Percentiles rank a stretch among this genome's conserved stretches.
Conservation (phyloP, 1,284 basidiomycete species). For the Rhodofomes roseus region DNA sequence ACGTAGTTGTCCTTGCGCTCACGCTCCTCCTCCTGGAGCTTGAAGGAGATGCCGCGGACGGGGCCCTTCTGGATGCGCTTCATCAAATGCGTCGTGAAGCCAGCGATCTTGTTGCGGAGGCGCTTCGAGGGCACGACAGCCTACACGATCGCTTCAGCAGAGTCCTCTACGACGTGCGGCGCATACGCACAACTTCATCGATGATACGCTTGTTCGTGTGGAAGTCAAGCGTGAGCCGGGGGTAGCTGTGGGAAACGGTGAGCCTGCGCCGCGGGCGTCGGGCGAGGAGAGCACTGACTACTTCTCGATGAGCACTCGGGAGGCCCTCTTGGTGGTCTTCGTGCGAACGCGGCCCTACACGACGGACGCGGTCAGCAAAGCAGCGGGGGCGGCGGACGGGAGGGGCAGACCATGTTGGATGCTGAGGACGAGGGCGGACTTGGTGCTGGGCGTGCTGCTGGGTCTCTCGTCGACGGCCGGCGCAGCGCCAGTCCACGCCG, state of each 20-base stretch:
- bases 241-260: slow-evolving; percentile 59
- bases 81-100: slow-evolving; percentile 99
- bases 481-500: neutral
- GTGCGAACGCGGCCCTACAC: slow-evolving; percentile 97
- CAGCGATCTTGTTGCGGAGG: slow-evolving; percentile 99
- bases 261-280: neutral
- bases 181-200: slow-evolving; percentile 87
- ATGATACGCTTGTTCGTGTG: slow-evolving; percentile 99
- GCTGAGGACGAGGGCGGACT: neutral
- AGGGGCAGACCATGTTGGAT: slow-evolving; percentile 13
- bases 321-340: slow-evolving; percentile 99
- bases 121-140: slow-evolving; percentile 98
- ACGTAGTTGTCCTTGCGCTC: slow-evolving; percentile 99
- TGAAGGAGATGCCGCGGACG: slow-evolving; percentile 99
- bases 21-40: slow-evolving; percentile 99
- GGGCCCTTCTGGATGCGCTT: slow-evolving; percentile 99
- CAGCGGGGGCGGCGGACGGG: slow-evolving; percentile 16
- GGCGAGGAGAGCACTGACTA: slow-evolving; percentile 65
- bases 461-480: neutral
- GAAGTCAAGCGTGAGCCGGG: slow-evolving; percentile 94
- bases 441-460: neutral
- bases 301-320: slow-evolving; percentile 99
- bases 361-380: neutral
- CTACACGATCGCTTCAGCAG: slow-evolving; percentile 34
- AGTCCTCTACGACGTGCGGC: neutral